Evolutionary conservation across 805 yeast species (phyloP).

Genomic region (Kluyveromyces aestuarii): DNA sequence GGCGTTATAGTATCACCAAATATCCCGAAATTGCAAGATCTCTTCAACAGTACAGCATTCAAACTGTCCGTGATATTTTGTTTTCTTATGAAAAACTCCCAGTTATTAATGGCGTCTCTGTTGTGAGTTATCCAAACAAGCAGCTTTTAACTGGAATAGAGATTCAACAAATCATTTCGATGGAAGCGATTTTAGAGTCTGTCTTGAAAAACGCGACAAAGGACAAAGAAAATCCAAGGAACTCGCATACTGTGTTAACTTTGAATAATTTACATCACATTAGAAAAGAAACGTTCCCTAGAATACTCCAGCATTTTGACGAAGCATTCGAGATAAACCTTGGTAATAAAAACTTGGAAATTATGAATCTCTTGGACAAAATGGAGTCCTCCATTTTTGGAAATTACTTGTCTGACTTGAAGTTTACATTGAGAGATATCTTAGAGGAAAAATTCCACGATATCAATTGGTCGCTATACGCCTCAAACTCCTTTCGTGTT

Average conservation of each 20-base stretch:
- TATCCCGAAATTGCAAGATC: constrained; percentile 29
- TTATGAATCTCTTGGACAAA: constrained; percentile 37
- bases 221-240: constrained; percentile 32
- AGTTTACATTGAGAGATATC: constrained; percentile 33
- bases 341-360: constrained; percentile 34
- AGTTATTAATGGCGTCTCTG: constrained; percentile 27
- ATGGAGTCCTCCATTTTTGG: constrained; percentile 47
- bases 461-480: constrained; percentile 35
- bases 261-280: constrained; percentile 46
- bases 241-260: constrained; percentile 41
- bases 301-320: constrained; percentile 41
- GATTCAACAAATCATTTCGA: constrained; percentile 33
- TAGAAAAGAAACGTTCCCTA: constrained; percentile 38
- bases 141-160: constrained; percentile 32
- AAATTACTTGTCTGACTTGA: constrained; percentile 42
- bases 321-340: constrained; percentile 38
- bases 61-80: constrained; percentile 26
- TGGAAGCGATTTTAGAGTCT: constrained; percentile 39
- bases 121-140: constrained; percentile 30
- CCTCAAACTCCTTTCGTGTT: constrained; percentile 31
- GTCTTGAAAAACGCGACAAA: constrained; percentile 33
- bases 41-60: constrained; percentile 29
- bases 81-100: constrained; percentile 29
- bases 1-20: constrained; percentile 30
- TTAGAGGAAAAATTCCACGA: constrained; percentile 32